A percentile compares a stretch with the other conserved stretches of the same genome.
These are phyloP conservation scores for Luzula sylvatica DNA, from an alignment of 176 grass and related monocot genomes.

Conservation along the genomic window DNA sequence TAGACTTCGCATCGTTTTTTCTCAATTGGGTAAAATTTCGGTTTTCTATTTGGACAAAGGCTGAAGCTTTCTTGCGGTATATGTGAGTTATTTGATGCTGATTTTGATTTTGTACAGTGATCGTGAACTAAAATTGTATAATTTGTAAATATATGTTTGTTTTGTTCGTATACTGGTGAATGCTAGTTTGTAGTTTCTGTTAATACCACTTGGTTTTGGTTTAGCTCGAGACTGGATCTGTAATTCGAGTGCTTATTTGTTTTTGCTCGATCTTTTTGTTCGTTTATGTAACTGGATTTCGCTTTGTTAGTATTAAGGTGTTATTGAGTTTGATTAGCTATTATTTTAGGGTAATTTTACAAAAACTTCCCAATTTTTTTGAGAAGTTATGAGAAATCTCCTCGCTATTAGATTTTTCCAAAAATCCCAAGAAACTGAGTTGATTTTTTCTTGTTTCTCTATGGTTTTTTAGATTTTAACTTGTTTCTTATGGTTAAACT, in stretches of 20 bases:
- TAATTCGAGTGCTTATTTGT: background rate
- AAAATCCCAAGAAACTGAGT: too few relatives aligned
- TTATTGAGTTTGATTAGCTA: background rate
- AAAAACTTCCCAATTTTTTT: too few relatives aligned
- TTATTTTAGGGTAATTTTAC: background rate
- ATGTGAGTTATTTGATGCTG: background rate
- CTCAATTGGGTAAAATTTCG: background rate
- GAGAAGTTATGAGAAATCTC: too few relatives aligned
- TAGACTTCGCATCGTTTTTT: background rate
- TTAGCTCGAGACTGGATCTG: slow-evolving; percentile 1
- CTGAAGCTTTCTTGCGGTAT: background rate
- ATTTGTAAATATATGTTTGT: background rate
- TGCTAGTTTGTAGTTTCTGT: too few relatives aligned
- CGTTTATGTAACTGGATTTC: background rate
- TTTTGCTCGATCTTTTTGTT: background rate
- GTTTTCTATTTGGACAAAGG: background rate
- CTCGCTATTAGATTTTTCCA: too few relatives aligned
- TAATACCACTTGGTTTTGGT: background rate
- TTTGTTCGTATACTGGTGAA: too few relatives aligned
- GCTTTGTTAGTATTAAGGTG: background rate
- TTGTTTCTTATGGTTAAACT: too few relatives aligned
- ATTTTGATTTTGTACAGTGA: slow-evolving; percentile 9
- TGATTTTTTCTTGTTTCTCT: too few relatives aligned
- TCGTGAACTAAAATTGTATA: slow-evolving; percentile 1
- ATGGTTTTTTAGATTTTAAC: too few relatives aligned